Evolutionary conservation across 495 filamentous ascomycete genomes (phyloP), one percentile per base, ranked within the genome.

Genomic region (Tuber microsphaerosporum): DNA sequence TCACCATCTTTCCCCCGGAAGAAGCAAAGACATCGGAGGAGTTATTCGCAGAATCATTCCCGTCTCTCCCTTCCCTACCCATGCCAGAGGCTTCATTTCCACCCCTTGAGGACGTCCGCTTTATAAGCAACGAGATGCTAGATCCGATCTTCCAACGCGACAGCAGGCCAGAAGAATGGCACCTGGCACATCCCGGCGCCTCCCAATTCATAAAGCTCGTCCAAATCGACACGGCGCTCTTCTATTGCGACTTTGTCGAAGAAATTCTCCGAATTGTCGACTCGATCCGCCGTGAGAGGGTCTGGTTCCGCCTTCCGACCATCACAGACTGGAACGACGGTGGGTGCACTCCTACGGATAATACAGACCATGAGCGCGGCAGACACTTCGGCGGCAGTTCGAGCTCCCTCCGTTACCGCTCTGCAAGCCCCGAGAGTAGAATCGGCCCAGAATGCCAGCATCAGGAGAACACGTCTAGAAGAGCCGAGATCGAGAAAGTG

Each of bases 101-200:
- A 65, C 56, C 56, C 14, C 70, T 78, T 19, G 68, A 51, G n/a
- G 45, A 43, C 2, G 72, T 71, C 41, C 77, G 76, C 41, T 45
- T 79, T 10, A 79, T 79, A 72, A 79, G 76, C 26, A 79, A 79
- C 16, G 76, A 77, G 41, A 79, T 79, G 19, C 73, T 72, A 43
- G 44, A 75, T 34, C 70, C 74, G 8, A 71, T 75, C 31, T 75
- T 75, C 37, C 70, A 65, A 19, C n/a, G 20, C 8, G 56, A 2
- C 26, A 65, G 56, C 26, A 70, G 73, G 43, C 71, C 77, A 37
- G 69, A 43, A 3, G 73, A 39, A 39, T 79, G 77, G 77, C 56
- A 41, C 46, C 26, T 70, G 17, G 45, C 41, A 26, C 71, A 79
- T 44, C 77, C 72, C 14, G 77, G 77, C 1, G 76, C 76, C 41